A percentile compares a stretch with the other conserved stretches of the same genome.
phyloP scores from a whole-genome alignment of 345 rosid species.

The Pistacia integerrima region DNA sequence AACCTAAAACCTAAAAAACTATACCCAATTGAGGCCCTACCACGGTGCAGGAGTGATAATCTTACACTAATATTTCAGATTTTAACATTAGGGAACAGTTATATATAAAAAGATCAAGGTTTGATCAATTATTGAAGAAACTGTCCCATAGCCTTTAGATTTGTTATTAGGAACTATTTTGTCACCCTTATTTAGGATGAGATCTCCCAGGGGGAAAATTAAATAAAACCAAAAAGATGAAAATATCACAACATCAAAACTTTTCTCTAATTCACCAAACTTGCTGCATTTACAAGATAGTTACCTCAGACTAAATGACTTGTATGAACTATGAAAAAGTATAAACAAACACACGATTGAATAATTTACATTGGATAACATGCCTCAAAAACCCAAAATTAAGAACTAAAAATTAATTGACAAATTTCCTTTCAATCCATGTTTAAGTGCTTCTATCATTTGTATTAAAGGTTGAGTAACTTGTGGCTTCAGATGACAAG shows the following conservation, averaged over 20 bases:
- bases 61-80: no score
- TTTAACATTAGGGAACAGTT: no score
- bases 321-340: not conserved
- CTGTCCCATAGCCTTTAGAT: no score
- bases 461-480: slow-evolving; percentile 37
- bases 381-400: not conserved
- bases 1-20: no score
- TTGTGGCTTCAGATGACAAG: slow-evolving; percentile 48
- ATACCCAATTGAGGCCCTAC: no score
- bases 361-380: not conserved
- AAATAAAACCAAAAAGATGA: no score
- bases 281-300: slow-evolving; percentile 3
- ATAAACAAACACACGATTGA: not conserved
- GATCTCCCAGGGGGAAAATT: no score
- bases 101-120: no score
- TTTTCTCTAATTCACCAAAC: not conserved
- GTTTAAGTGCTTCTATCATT: slow-evolving; percentile 28
- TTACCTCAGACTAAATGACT: not conserved
- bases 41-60: no score
- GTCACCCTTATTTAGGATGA: no score
- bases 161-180: no score
- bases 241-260: not conserved
- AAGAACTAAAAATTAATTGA: slow-evolving; percentile 3
- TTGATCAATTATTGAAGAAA: no score
- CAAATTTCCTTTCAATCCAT: not conserved